phyloP scores from a whole-genome alignment of 176 grass and related monocot species.

The Hsuehochloa calcarea region DNA sequence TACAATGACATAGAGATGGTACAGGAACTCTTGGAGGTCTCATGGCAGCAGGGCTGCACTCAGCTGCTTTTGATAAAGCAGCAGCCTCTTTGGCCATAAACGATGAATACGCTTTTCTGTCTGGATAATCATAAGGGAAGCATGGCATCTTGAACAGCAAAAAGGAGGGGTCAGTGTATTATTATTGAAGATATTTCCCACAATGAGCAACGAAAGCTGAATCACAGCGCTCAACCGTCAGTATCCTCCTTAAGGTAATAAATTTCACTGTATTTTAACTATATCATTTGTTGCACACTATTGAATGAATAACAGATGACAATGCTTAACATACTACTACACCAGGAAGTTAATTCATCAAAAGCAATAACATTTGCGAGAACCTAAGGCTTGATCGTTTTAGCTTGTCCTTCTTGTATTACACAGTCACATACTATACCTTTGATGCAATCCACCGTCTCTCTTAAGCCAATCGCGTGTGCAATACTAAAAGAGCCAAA shows the following conservation, averaged over 20 bases:
- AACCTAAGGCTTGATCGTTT: not conserved
- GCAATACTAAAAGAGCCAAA: slow-evolving; percentile 74
- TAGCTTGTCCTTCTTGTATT: not conserved
- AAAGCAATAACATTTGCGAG: slow-evolving; percentile 18
- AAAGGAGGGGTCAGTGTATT: slow-evolving; percentile 6
- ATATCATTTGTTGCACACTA: not conserved
- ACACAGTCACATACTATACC: slow-evolving; percentile 57
- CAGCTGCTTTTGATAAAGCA: slow-evolving; percentile 43
- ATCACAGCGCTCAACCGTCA: not conserved
- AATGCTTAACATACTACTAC: not conserved
- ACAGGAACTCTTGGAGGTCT: slow-evolving; percentile 56
- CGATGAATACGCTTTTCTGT: slow-evolving; percentile 59
- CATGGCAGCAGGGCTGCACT: slow-evolving; percentile 50
- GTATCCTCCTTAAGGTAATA: not conserved
- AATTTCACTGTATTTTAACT: not conserved
- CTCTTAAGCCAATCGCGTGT: slow-evolving; percentile 73
- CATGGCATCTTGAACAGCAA: slow-evolving; percentile 63
- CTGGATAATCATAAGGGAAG: slow-evolving; percentile 96
- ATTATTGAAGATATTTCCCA: slow-evolving; percentile 15
- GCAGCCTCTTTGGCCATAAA: slow-evolving; percentile 54
- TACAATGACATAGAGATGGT: slow-evolving; percentile 62
- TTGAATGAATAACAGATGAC: not conserved
- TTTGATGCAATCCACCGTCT: slow-evolving; percentile 77
- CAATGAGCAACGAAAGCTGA: not conserved
- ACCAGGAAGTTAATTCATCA: slow-evolving; percentile 7